Evolutionary conservation across 306 rosid species (phyloP).

Genomic region (Spatholobus suberectus): DNA sequence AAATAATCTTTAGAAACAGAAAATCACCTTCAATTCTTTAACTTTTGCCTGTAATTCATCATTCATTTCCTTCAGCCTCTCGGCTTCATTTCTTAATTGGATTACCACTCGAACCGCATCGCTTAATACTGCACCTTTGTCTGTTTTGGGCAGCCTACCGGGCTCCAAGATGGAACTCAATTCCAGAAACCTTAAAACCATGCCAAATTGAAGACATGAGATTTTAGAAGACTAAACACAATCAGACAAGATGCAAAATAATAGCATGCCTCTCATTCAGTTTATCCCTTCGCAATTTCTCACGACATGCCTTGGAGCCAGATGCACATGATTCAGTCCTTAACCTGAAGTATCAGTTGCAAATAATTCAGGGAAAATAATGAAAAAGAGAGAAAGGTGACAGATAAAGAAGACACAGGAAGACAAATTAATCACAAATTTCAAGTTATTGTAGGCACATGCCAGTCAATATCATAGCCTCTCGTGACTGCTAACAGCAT

Average conservation of each 20-base stretch:
- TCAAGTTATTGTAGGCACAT: neutral
- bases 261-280: constrained; percentile 85
- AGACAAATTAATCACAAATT: constrained; percentile 11
- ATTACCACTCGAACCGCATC: constrained; percentile 73
- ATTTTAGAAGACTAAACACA: constrained; percentile 43
- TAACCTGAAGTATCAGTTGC: constrained; percentile 53
- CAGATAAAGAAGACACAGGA: neutral
- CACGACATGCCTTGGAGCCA: constrained; percentile 87
- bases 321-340: constrained; percentile 64
- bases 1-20: constrained; percentile 6
- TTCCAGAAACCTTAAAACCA: constrained; percentile 79
- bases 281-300: constrained; percentile 88
- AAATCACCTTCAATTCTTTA: constrained; percentile 78
- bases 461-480: too few species aligned
- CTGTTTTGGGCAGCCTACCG: constrained; percentile 79
- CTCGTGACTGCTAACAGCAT: too few species aligned
- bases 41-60: constrained; percentile 64
- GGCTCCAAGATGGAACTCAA: constrained; percentile 83
- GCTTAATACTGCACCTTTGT: constrained; percentile 75
- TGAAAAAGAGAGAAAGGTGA: constrained; percentile 13
- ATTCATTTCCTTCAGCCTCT: constrained; percentile 68
- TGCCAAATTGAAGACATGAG: constrained; percentile 48
- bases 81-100: constrained; percentile 70
- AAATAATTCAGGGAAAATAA: constrained; percentile 26
- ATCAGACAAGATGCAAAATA: constrained; percentile 39